phyloP scores from a whole-genome alignment of 345 rosid species.

The Isatis tinctoria region DNA sequence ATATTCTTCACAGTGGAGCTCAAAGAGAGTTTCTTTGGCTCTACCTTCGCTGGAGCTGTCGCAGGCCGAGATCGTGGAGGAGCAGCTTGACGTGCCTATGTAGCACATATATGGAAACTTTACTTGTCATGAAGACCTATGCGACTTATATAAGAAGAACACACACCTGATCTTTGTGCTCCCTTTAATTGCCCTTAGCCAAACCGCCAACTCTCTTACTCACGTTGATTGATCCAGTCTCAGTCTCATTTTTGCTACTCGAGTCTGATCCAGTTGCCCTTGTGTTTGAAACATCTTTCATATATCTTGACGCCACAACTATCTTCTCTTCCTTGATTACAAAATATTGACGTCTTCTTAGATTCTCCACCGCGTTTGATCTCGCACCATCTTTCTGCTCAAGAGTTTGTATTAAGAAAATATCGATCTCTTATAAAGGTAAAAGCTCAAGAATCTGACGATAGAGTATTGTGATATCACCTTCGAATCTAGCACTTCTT shows the following conservation, averaged over 20 bases:
- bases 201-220: constrained; percentile 41
- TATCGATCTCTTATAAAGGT: neutral
- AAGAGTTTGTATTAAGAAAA: neutral
- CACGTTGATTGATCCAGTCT: constrained; percentile 13
- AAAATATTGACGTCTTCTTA: constrained; percentile 49
- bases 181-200: constrained; percentile 43
- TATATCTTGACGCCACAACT: constrained; percentile 74
- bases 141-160: constrained; percentile 7
- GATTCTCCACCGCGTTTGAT: constrained; percentile 37
- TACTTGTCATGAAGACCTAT: neutral
- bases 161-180: constrained; percentile 64
- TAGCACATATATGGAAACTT: neutral
- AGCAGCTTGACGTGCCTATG: constrained; percentile 46
- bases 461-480: neutral
- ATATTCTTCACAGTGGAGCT: constrained; percentile 26
- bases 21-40: constrained; percentile 34
- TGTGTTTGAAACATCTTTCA: constrained; percentile 59
- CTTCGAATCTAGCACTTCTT: too few relatives aligned
- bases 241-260: constrained; percentile 39
- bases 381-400: constrained; percentile 26
- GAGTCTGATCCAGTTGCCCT: constrained; percentile 41
- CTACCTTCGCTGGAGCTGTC: constrained; percentile 42
- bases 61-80: constrained; percentile 40
- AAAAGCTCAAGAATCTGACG: constrained; percentile 2
- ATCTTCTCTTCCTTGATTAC: constrained; percentile 83